phyloP scores from a whole-genome alignment of 2,329 filamentous ascomycete genomes.

The Sporothrix luriei region DNA sequence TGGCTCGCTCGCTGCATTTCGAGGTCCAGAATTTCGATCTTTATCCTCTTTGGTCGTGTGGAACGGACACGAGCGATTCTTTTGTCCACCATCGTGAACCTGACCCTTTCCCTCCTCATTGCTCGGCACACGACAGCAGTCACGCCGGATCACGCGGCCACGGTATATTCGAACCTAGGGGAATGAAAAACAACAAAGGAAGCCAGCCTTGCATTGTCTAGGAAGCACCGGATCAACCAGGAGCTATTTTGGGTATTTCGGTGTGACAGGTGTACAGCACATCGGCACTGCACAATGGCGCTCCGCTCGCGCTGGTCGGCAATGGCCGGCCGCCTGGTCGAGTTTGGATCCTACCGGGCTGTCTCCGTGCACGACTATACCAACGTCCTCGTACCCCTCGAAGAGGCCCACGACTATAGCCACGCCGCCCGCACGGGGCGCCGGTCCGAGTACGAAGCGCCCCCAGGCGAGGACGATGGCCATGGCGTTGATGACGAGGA shows the following conservation, averaged over 20 bases:
- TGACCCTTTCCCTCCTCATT: not conserved
- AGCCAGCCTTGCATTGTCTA: too few species aligned
- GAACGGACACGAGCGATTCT: not conserved
- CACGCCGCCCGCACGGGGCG: constrained; percentile 54
- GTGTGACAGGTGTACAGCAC: not conserved
- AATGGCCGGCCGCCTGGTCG: constrained; percentile 16
- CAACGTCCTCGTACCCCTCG: constrained; percentile 56
- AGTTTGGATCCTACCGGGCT: constrained; percentile 34
- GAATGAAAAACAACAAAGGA: not conserved
- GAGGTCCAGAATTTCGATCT: not conserved
- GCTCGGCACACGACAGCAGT: not conserved
- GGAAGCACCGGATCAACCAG: not conserved
- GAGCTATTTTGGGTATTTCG: not conserved
- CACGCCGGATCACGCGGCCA: constrained; percentile 9
- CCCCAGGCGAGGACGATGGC: constrained; percentile 42
- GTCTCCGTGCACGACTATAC: constrained; percentile 56
- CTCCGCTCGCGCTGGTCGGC: constrained; percentile 21
- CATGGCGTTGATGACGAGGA: constrained; percentile 43
- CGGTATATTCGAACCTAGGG: not conserved
- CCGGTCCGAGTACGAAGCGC: constrained; percentile 49
- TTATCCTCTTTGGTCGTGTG: not conserved
- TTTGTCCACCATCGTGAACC: not conserved
- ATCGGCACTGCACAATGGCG: constrained; percentile 1
- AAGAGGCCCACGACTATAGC: constrained; percentile 60
- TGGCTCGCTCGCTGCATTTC: not conserved